Evolutionary conservation across 257 asterid genomes (phyloP), one percentile per base, ranked within the genome.

Genomic region (Linaria vulgaris): DNA sequence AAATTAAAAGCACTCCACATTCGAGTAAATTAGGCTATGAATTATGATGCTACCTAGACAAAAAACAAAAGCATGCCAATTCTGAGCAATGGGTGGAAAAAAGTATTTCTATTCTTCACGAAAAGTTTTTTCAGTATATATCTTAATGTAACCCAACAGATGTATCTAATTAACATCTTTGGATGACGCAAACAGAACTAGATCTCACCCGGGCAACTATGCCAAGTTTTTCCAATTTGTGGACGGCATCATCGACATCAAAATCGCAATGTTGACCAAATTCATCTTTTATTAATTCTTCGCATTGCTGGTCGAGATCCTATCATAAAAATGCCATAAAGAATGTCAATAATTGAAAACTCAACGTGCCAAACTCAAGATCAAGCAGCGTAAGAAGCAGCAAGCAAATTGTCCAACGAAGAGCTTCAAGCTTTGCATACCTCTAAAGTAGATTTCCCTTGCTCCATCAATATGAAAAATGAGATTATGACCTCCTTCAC

Each of bases 401-500:
- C 20, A 44, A 16, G 47, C 62, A 54, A 25, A n/a, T n/a, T n/a
- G n/a, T 43, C 49, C 57, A 52, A 50, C 68, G 46, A 52, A 20
- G 25, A 60, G 43, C 68, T 43, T 62, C 57, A 17, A 51, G 34
- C 34, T 15, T 22, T 59, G 45, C 55, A 46, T 75, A 91, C 98
- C 96, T 88, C 83, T 65, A 91, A 78, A 68, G 98, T 88, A 34
- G 96, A 88, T 79, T 91, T 88, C 70, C 96, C 98, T 79, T 88
- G 96, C 73, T 88, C 96, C 96, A 91, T 91, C 78, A 91, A 76
- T 77, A 91, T 83, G 78, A 91, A 91, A 73, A 88, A 91, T 51
- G 95, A 83, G 76, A 91, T 83, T 74, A 91, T 88, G 56, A 91
- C 98, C 83, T 91, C 98, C 83, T 91, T 91, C 63, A 91, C 98